A percentile compares a stretch with the other conserved stretches of the same genome.
phyloP scores from a whole-genome alignment of 805 yeast genomes.

The Saccharomycopsis guyanensis region DNA sequence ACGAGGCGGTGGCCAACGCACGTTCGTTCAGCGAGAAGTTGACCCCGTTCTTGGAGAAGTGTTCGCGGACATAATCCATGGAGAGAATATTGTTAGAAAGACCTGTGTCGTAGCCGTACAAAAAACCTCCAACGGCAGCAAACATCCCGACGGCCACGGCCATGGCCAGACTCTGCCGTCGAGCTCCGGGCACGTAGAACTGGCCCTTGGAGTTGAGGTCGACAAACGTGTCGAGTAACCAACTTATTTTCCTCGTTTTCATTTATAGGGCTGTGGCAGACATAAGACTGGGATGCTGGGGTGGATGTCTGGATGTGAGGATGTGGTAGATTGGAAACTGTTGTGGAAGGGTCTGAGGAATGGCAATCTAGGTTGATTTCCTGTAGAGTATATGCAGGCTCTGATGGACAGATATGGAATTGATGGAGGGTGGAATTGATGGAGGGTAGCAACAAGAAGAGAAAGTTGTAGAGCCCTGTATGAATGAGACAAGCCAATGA shows the following conservation, averaged over 20 bases:
- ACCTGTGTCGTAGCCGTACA: slow-evolving; percentile 89
- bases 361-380: no score
- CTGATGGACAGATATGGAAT: no score
- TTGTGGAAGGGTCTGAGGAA: no score
- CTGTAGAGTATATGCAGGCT: no score
- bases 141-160: slow-evolving; percentile 69
- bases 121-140: slow-evolving; percentile 87
- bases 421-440: no score
- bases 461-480: no score
- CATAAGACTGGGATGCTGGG: no score
- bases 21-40: slow-evolving; percentile 53
- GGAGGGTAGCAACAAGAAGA: no score
- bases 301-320: no score
- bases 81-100: slow-evolving; percentile 71
- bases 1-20: slow-evolving; percentile 68
- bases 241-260: neutral
- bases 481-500: no score
- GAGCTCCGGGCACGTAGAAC: slow-evolving; percentile 23
- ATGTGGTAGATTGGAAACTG: no score
- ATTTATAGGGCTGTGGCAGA: no score
- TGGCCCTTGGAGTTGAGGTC: slow-evolving; percentile 16
- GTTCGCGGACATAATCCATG: slow-evolving; percentile 56
- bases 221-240: slow-evolving; percentile 13
- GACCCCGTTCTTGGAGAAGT: slow-evolving; percentile 42
- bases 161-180: slow-evolving; percentile 45